phyloP scores from a whole-genome alignment of 2,329 filamentous ascomycete species.

The Delphinella strobiligena region DNA sequence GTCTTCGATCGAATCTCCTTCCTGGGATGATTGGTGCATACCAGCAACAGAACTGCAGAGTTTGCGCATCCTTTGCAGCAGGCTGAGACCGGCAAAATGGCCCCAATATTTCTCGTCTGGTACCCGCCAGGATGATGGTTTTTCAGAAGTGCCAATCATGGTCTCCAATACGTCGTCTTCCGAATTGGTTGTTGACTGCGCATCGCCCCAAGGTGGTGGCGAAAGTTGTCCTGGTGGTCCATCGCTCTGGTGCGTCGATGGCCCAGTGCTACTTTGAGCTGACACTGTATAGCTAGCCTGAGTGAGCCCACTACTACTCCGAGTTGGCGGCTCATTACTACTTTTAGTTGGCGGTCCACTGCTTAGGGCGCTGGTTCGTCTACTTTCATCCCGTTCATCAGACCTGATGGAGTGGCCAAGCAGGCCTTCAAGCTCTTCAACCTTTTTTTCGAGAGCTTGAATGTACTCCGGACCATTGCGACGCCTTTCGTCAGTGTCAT shows the following conservation, averaged over 20 bases:
- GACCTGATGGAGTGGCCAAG: neutral
- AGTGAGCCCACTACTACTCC: neutral
- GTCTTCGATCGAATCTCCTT: neutral
- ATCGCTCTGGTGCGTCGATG: neutral
- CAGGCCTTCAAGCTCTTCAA: neutral
- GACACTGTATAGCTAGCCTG: neutral
- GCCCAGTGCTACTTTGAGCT: neutral
- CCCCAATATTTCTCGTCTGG: conserved; percentile 2
- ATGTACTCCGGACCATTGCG: neutral
- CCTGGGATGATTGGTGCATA: neutral
- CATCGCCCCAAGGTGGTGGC: neutral
- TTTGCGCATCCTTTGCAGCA: conserved; percentile 10
- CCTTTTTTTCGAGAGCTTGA: conserved; percentile 1
- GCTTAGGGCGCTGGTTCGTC: too few relatives aligned
- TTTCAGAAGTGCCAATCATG: neutral
- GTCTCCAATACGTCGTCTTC: conserved; percentile 1
- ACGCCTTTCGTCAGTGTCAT: neutral
- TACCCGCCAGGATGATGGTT: neutral
- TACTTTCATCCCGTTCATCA: too few relatives aligned
- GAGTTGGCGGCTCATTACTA: neutral
- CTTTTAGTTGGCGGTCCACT: too few relatives aligned
- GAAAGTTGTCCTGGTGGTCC: neutral
- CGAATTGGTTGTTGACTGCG: neutral
- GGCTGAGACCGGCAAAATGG: conserved; percentile 10
- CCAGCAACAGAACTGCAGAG: conserved; percentile 6